Evolutionary conservation across 495 filamentous ascomycete species (phyloP).

Genomic region (Chaetomium fimeti): DNA sequence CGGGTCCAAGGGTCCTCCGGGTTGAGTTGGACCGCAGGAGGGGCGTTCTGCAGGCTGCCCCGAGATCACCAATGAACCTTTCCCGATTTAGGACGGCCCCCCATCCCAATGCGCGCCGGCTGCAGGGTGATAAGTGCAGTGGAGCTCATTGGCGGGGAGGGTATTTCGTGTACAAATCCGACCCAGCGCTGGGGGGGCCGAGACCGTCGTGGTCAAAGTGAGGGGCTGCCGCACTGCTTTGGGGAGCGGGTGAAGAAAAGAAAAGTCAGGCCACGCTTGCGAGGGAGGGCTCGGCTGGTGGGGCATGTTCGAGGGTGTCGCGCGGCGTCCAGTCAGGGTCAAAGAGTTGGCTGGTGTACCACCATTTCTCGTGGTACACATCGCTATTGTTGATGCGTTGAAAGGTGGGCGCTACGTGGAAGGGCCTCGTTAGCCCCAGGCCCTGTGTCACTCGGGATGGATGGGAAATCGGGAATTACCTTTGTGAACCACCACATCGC

Average conservation of each 20-base stretch:
- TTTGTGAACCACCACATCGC: slow-evolving; percentile 31
- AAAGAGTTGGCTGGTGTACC: slow-evolving; percentile 45
- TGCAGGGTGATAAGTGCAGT: slow-evolving; percentile 36
- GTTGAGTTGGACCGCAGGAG: slow-evolving; percentile 29
- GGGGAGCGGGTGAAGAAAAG: slow-evolving; percentile 9
- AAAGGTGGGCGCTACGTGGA: slow-evolving; percentile 28
- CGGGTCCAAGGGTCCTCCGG: slow-evolving; percentile 26
- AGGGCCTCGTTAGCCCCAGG: neutral
- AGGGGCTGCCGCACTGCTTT: slow-evolving; percentile 25
- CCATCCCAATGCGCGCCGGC: slow-evolving; percentile 23
- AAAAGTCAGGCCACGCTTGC: slow-evolving; percentile 29
- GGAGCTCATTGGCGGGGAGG: slow-evolving; percentile 28
- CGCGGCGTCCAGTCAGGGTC: slow-evolving; percentile 40
- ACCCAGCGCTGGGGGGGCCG: slow-evolving; percentile 23
- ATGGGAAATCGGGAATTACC: slow-evolving; percentile 30
- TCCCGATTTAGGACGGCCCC: slow-evolving; percentile 23
- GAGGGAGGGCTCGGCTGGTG: slow-evolving; percentile 24
- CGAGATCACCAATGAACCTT: slow-evolving; percentile 30
- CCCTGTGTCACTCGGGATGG: neutral
- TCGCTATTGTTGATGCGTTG: slow-evolving; percentile 35
- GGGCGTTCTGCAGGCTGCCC: slow-evolving; percentile 30
- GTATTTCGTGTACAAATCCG: slow-evolving; percentile 33
- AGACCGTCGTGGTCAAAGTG: slow-evolving; percentile 27
- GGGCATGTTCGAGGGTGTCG: slow-evolving; percentile 39
- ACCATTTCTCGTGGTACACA: slow-evolving; percentile 36